Conservation (phyloP, 306 rosid species). For the Gastrolobium bilobum region DNA sequence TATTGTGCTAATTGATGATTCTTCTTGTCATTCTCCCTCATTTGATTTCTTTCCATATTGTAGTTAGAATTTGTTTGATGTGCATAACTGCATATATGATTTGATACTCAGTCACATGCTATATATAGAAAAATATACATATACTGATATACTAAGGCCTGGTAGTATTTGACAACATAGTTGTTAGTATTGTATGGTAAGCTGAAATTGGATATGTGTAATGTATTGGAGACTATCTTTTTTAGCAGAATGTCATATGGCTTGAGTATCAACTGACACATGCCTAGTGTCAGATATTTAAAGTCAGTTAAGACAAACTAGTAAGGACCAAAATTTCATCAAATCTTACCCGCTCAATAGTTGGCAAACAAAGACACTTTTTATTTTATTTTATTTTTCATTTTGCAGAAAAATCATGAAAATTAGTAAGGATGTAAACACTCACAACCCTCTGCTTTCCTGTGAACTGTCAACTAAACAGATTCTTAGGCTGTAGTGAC, state of each 20-base stretch:
- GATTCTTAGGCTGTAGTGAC: too few relatives aligned
- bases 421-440: too few relatives aligned
- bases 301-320: too few relatives aligned
- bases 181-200: not conserved
- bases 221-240: not conserved
- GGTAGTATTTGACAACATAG: not conserved
- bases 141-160: not conserved
- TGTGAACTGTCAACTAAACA: too few relatives aligned
- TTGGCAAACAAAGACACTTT: too few relatives aligned
- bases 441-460: too few relatives aligned
- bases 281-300: too few relatives aligned
- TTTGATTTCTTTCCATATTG: not conserved
- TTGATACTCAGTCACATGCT: not conserved
- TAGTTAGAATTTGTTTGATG: not conserved
- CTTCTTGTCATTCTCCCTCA: not conserved
- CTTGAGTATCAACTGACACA: not conserved
- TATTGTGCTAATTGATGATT: conserved; percentile 10
- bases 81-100: not conserved
- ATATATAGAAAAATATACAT: not conserved
- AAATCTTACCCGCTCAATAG: too few relatives aligned
- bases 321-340: too few relatives aligned
- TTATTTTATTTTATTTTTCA: too few relatives aligned
- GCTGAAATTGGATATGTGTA: not conserved
- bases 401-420: too few relatives aligned
- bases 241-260: not conserved